These are phyloP conservation scores for Talaromyces amestolkiae DNA, from an alignment of 2,329 filamentous ascomycete species.

Conservation along the genomic window DNA sequence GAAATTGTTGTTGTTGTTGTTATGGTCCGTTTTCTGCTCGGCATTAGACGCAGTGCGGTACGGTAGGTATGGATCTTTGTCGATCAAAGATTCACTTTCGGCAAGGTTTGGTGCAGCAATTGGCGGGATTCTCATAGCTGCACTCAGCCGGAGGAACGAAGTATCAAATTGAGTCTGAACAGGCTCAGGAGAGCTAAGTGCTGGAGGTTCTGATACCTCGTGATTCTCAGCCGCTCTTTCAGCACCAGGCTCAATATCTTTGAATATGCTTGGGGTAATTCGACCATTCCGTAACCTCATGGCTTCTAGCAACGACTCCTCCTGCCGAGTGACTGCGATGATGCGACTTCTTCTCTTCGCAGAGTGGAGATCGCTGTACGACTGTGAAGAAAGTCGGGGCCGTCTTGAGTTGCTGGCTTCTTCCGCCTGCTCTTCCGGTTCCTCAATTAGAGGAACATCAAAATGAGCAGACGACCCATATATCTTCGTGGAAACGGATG, in stretches of 20 bases:
- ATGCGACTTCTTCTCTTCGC: constrained; percentile 44
- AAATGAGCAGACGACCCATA: constrained; percentile 32
- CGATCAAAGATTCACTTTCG: constrained; percentile 29
- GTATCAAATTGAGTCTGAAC: constrained; percentile 33
- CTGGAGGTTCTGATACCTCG: constrained; percentile 31
- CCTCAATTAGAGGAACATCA: constrained; percentile 35
- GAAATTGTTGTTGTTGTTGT: constrained; percentile 22
- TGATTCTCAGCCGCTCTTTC: constrained; percentile 30
- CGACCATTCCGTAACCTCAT: constrained; percentile 50
- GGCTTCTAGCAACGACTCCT: constrained; percentile 52
- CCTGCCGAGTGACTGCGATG: constrained; percentile 54
- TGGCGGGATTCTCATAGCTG: constrained; percentile 30
- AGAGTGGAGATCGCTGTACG: constrained; percentile 6
- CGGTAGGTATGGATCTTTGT: constrained; percentile 29
- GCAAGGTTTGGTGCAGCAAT: constrained; percentile 21
- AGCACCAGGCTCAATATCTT: constrained; percentile 23
- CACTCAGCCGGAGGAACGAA: constrained; percentile 42
- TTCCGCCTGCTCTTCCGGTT: constrained; percentile 27
- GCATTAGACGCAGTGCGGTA: constrained; percentile 34
- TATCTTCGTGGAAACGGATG: constrained; percentile 27
- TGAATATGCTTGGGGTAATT: constrained; percentile 44
- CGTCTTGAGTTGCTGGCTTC: background rate
- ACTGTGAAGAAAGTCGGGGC: background rate
- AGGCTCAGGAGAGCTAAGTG: constrained; percentile 31
- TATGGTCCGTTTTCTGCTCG: constrained; percentile 33